Evolutionary conservation across 1,284 basidiomycete genomes (phyloP), one percentile per base, ranked within the genome.

Genomic region (Moesziomyces aphidis): DNA sequence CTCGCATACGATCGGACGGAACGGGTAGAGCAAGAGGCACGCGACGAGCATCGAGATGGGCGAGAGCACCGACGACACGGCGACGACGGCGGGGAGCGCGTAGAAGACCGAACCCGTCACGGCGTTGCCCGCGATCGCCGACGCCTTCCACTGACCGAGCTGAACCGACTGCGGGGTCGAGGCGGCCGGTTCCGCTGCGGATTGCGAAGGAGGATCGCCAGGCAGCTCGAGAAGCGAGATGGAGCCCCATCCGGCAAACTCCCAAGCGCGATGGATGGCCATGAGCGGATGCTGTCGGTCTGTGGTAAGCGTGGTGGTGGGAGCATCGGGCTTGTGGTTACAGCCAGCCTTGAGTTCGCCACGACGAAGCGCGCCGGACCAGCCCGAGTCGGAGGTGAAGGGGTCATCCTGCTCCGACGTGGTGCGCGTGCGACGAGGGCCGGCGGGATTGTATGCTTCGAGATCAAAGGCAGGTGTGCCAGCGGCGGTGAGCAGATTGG

Each of bases 211-310:
- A 1, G 36, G 52, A 22, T 34, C 13, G 22, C 24, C 23, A 5
- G 60, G 70, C n/a, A 79, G 65, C 44, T 77, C 78, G 55, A 79
- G 73, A 13, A 77, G 61, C 15, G 67, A 62, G n/a, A 79, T 79
- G 51, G 67, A 71, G 8, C 78, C 78, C 78, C 78, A 79, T 19
- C 78, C 78, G 5, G 78, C 78, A 39, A 79, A 79, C n/a, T 75
- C 72, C 72, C 72, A 77, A 4, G 55, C 71, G 51, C 67, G 61
- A 58, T 71, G 67, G 46, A 67, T 61, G 42, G 64, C 64, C 71
- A 73, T 71, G 26, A 69, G 54, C 22, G 71, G 72, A 26, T 72
- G 65, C n/a, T 63, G 54, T 19, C 73, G 60, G 21, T 65, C 68
- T n/a, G 68, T 56, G 4, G 60, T 36, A 21, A 72, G 59, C 2